A percentile compares a stretch with the other conserved stretches of the same genome.
These are phyloP conservation scores for Platanthera zijinensis DNA, from an alignment of 106 monocot species.

Conservation along the genomic window DNA sequence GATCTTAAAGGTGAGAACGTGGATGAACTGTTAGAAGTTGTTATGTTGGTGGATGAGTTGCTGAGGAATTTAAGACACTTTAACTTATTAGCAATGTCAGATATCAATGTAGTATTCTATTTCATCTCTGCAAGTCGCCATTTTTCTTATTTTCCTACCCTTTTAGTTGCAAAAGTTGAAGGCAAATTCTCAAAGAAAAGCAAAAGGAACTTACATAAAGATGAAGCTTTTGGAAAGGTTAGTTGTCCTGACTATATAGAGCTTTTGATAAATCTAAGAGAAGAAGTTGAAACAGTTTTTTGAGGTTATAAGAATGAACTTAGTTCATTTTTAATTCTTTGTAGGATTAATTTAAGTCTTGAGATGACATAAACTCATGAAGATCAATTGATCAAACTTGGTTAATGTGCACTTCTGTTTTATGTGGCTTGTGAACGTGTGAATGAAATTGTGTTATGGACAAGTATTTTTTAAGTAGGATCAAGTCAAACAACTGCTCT, in stretches of 20 bases:
- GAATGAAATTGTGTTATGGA: too few relatives aligned
- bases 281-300: background rate
- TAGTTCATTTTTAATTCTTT: too few relatives aligned
- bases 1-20: constrained; percentile 75
- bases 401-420: too few relatives aligned
- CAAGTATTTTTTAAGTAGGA: too few relatives aligned
- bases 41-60: constrained; percentile 55
- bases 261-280: background rate
- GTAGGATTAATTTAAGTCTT: too few relatives aligned
- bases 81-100: constrained; percentile 4
- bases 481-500: too few relatives aligned
- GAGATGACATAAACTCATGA: too few relatives aligned
- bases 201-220: constrained; percentile 86
- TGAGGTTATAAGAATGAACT: background rate
- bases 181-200: constrained; percentile 92
- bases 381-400: too few relatives aligned
- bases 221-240: constrained; percentile 95
- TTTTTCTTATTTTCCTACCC: constrained; percentile 1
- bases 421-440: too few relatives aligned
- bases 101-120: background rate
- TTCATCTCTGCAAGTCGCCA: background rate
- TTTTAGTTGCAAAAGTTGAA: constrained; percentile 92
- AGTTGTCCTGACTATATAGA: constrained; percentile 7
- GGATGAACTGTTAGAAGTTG: constrained; percentile 83
- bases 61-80: constrained; percentile 50